phyloP scores from a whole-genome alignment of 73 alveolate genomes.

The Stentor coeruleus region DNA sequence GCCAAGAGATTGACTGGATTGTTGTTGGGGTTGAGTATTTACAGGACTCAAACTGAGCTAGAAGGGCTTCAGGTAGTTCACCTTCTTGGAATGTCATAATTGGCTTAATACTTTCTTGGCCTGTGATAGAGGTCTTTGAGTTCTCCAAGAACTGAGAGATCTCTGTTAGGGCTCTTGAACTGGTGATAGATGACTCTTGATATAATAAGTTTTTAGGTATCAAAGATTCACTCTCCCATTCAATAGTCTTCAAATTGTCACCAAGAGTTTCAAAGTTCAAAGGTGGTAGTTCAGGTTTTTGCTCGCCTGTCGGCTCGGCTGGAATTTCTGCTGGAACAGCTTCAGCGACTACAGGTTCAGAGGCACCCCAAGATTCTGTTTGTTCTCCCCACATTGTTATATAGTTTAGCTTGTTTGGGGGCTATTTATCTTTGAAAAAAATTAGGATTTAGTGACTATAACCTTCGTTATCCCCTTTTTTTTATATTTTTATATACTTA shows the following conservation, averaged over 20 bases:
- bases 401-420: not conserved
- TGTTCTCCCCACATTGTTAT: not conserved
- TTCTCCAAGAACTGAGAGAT: not conserved
- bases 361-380: not conserved
- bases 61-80: not conserved
- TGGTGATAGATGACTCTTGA: not conserved
- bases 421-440: not conserved
- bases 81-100: not conserved
- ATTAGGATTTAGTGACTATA: no score
- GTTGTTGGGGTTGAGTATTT: slow-evolving; percentile 9
- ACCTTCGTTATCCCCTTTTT: no score
- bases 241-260: not conserved
- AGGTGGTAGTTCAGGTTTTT: slow-evolving; percentile 15
- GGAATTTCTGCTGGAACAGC: no score
- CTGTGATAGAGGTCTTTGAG: not conserved
- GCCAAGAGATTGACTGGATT: slow-evolving; percentile 34
- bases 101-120: not conserved
- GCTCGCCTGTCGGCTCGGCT: not conserved
- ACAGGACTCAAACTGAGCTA: not conserved
- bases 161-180: not conserved
- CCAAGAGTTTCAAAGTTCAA: slow-evolving; percentile 18
- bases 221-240: slow-evolving; percentile 1
- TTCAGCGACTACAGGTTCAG: not conserved
- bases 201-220: not conserved
- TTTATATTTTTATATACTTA: no score